Base-by-base conservation (phyloP, 805 yeast genomes). In the Yamadazyma takamatsuzukensis region DNA sequence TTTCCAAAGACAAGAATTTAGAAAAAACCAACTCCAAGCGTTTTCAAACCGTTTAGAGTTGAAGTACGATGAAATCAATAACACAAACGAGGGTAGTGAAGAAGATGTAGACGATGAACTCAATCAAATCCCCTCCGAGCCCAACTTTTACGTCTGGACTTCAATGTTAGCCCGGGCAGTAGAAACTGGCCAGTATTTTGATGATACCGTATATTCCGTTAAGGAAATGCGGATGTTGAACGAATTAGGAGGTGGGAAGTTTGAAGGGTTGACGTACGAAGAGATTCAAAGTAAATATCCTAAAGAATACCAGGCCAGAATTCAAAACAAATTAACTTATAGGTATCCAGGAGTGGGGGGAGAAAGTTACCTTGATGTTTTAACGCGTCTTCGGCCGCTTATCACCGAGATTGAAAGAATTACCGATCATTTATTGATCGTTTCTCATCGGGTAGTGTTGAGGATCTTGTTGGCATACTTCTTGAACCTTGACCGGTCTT, bases 271-370 rank as follows among this genome's bases (percentile, higher is more conserved):
- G 81, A 89, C 97, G 0, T 89, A 93, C 52, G 80, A 78, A 33
- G 94, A 90, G 45, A 89, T 90, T 43, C 84, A 81, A 53, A 62
- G 59, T 8, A 62, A 66, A 40, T 76, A 70, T 48, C 96, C 97
- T 0, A 74, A 74, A 22, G 97, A 90, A 55, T 90, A 81, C 52
- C 76, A 73, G 25, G 74, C 87, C 12, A 73, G 97, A 37, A 60
- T 86, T 45, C 66, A 70, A 25, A 83, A 87, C 57, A 90, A 90
- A 58, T 68, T 90, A 47, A 68, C 81, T 12, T 90, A 90, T 58
- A 68, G 98, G 39, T 90, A 90, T 53, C 98, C 97, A 1, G 98
- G 98, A 4, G 84, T 87, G 30, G 97, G 97, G 6, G 98, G 98
- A 12, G 98, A 90, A 58, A 84, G 95, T 0, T 90, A 90, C 48